Base-by-base conservation (phyloP, 768 basidiomycete genomes). In the Boletus tomentosulus region DNA sequence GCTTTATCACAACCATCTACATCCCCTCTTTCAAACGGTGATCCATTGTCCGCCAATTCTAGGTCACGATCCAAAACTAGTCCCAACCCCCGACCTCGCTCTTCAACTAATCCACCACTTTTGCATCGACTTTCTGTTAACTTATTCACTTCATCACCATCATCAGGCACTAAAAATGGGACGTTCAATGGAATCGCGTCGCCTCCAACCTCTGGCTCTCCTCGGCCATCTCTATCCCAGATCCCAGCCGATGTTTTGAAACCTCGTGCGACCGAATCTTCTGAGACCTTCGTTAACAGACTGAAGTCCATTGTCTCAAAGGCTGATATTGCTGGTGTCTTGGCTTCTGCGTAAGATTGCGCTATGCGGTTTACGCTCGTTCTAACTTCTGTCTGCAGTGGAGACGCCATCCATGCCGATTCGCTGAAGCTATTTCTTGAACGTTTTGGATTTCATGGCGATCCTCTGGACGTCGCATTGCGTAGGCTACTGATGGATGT, bases 401-500 rank as follows among this genome's bases (percentile, higher is more conserved):
- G 81, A 38, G 90, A 93, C 53, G 63, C 73, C 5, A 87, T 93
- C 51, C 80, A 95, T 66, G 67, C 74, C 4, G 72, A 78, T 51
- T 87, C 93, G 3, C 77, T 98, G 47, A 77, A 77, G 52, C 63
- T 77, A 12, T 95, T 92, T 66, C 80, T 98, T 56, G 74, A 74
- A 44, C 78, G 78, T 41, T 98, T 98, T 67, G 79, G 86, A 58
- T 97, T 98, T 64, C 68, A 70, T 16, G 76, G 80, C 44, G 85
- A 92, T 61, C 88, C 97, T 10, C 78, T 99, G 33, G 97, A 99
- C 65, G 83, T 98, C 30, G 91, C 97, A 19, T 73, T 99, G 39
- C 86, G 97, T 38, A 85, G 84, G 63, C 67, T 99, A 46, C 77
- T 99, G 34, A 92, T 97, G 89, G 85, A 94, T 61, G 83, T 97